Base-by-base conservation (phyloP, 2,329 filamentous ascomycete species). In the Xylariaceae sp. region DNA sequence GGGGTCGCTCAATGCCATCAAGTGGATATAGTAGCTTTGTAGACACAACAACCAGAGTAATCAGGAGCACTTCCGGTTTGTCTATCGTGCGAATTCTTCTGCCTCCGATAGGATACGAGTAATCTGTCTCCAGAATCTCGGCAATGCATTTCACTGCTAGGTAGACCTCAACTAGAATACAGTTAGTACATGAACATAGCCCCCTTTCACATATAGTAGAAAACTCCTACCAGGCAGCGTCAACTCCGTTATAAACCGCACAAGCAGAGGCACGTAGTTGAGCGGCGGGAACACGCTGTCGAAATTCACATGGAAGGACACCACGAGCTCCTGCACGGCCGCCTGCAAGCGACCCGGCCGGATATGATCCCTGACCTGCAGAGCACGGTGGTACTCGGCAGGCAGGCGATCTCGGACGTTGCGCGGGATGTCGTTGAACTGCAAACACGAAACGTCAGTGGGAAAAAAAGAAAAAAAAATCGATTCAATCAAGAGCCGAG, bases 21-120 rank as follows among this genome's bases (percentile, higher is more conserved):
- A 96, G 85, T 0, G 93, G 91, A 65, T 91, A 92, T 19, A 89
- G 78, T 2, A 96, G 72, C 66, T 97, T 97, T 2, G 89, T 86
- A 3, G 89, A 85, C 14, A 96, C 80, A 2, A 96, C 77, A 2
- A 96, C 72, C 2, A 91, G 76, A 3, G 87, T 80, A 52, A 91
- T 78, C 1, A 97, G 75, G 43, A 89, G 83, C 5, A 90, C 77
- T 67, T 98, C 95, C 0, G 95, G 91, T 59, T 89, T 82, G 48
- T 85, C 78, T 16, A 87, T 74, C 7, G 82, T 73, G 21, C 79
- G 73, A 56, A 78, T 73, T 57, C 74, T 73, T 50, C 71, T 68
- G 26, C 73, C 75, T 3, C 76, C 73, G 6, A 79, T 76, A 1
- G 81, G 80, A 60, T 88, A 89, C 0, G 77, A 75, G 59, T 88